Evolutionary conservation across 306 rosid genomes (phyloP).

Genomic region (Abrus precatorius): DNA sequence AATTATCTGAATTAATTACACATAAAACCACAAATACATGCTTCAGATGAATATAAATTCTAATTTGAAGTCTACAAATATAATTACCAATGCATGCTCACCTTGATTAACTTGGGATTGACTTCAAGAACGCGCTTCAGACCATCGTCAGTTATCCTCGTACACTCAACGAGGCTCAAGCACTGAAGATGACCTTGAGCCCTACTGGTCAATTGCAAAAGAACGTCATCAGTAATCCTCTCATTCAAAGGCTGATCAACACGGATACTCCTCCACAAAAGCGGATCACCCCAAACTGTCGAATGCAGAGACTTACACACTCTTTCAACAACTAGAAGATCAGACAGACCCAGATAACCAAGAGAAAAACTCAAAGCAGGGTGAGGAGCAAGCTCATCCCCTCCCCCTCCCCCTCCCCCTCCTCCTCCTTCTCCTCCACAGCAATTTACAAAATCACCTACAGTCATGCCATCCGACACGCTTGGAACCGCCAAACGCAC

Average conservation of each 20-base stretch:
- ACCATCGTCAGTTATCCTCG: constrained; percentile 87
- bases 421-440: constrained; percentile 41
- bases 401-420: neutral
- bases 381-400: constrained; percentile 62
- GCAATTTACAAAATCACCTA: constrained; percentile 28
- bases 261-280: constrained; percentile 79
- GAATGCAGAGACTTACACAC: constrained; percentile 75
- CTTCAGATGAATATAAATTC: constrained; percentile 7
- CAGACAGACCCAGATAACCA: constrained; percentile 68
- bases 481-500: constrained; percentile 31
- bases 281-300: constrained; percentile 67
- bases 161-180: constrained; percentile 86
- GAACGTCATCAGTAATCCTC: constrained; percentile 84
- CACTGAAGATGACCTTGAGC: constrained; percentile 82
- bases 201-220: constrained; percentile 67
- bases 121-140: constrained; percentile 78
- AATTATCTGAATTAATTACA: constrained; percentile 9
- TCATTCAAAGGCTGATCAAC: constrained; percentile 86
- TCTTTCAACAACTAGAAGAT: constrained; percentile 73
- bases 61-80: constrained; percentile 30
- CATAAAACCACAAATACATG: constrained; percentile 14
- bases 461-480: constrained; percentile 40
- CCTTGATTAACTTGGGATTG: constrained; percentile 81
- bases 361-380: constrained; percentile 65
- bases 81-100: constrained; percentile 47